These are phyloP conservation scores for Penicillium argentinense DNA, from an alignment of 495 filamentous ascomycete species.

Conservation along the genomic window DNA sequence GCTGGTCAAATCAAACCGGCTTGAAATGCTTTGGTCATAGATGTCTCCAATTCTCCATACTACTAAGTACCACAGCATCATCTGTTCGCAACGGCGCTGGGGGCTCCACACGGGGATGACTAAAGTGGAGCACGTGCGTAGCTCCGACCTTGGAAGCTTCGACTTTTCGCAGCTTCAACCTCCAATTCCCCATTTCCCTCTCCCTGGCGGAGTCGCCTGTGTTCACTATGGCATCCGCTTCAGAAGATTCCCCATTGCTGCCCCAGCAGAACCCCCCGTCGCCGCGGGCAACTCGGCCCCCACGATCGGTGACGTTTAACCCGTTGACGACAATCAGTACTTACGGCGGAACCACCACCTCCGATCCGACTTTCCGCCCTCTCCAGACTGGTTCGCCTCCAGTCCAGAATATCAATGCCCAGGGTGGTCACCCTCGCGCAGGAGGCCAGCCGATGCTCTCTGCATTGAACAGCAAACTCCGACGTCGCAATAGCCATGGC, in stretches of 20 bases:
- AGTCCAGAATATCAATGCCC: slow-evolving; percentile 32
- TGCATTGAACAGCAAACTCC: slow-evolving; percentile 81
- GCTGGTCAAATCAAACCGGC: no score
- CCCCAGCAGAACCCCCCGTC: slow-evolving; percentile 40
- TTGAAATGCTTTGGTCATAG: no score
- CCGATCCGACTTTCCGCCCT: slow-evolving; percentile 44
- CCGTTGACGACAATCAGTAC: slow-evolving; percentile 61
- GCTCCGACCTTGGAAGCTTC: slow-evolving; percentile 28
- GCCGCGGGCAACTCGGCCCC: slow-evolving; percentile 40
- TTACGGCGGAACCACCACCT: slow-evolving; percentile 46
- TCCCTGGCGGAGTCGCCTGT: slow-evolving; percentile 15
- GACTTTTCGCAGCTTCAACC: slow-evolving; percentile 21
- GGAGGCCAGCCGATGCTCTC: slow-evolving; percentile 70
- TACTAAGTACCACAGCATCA: no score
- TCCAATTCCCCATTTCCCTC: slow-evolving; percentile 11
- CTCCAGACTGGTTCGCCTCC: slow-evolving; percentile 41
- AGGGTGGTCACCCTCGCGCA: slow-evolving; percentile 29
- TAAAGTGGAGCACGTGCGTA: slow-evolving; percentile 34
- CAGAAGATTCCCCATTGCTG: slow-evolving; percentile 50
- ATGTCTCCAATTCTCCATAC: no score
- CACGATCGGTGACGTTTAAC: slow-evolving; percentile 71
- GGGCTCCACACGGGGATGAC: slow-evolving; percentile 12
- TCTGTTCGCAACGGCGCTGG: background rate
- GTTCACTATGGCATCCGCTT: slow-evolving; percentile 37
- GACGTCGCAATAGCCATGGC: slow-evolving; percentile 79